Percentiles rank a stretch among this genome's conserved stretches.
These are phyloP conservation scores for Globisporangium lucens DNA, from an alignment of 352 stramenopile genomes.

Conservation along the genomic window DNA sequence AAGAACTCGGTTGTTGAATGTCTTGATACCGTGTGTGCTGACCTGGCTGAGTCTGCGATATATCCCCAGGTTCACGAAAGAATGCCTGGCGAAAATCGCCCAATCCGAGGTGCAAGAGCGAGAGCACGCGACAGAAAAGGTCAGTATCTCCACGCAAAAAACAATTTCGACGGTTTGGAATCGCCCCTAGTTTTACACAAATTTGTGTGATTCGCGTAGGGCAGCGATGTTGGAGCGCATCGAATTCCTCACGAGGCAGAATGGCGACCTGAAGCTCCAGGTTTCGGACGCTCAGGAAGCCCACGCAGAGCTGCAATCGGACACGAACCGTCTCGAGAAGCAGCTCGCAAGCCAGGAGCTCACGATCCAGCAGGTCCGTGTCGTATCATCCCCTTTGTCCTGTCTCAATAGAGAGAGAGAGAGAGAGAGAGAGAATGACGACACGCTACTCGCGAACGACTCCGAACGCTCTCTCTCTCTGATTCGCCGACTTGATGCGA, in stretches of 20 bases:
- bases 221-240: constrained; percentile 23
- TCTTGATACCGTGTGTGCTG: too few relatives aligned
- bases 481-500: neutral
- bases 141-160: neutral
- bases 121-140: constrained; percentile 34
- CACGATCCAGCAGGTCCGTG: constrained; percentile 15
- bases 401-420: neutral
- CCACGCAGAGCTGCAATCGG: constrained; percentile 7
- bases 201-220: constrained; percentile 15
- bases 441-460: neutral
- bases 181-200: neutral
- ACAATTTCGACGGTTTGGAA: neutral
- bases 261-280: constrained; percentile 19
- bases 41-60: neutral
- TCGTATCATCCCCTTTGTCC: neutral
- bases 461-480: neutral
- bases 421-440: neutral
- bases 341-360: constrained; percentile 5
- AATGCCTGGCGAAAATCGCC: constrained; percentile 41
- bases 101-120: constrained; percentile 29
- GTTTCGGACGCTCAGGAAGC: constrained; percentile 21
- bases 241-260: constrained; percentile 26
- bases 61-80: constrained; percentile 22
- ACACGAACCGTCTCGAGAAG: constrained; percentile 1
- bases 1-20: constrained; percentile 2